Percentiles rank a stretch among this genome's conserved stretches.
Conservation (phyloP, 108 stramenopile species). For the Skeletonema menzelii region DNA sequence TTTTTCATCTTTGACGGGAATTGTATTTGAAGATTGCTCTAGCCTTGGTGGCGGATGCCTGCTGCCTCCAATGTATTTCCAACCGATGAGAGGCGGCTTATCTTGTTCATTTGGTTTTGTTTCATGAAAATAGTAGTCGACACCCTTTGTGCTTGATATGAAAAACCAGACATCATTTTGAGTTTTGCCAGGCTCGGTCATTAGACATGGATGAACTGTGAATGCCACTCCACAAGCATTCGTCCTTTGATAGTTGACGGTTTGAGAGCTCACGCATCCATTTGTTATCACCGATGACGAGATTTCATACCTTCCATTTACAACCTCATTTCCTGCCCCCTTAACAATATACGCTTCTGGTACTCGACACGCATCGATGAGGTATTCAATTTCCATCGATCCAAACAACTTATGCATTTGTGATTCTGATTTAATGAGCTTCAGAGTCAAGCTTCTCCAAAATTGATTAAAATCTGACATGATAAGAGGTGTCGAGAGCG, state of each 20-base stretch:
- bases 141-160: not conserved
- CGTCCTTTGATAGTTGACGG: not conserved
- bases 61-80: not conserved
- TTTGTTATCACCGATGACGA: not conserved
- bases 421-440: constrained; percentile 2
- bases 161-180: not conserved
- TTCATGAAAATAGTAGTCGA: constrained; percentile 6
- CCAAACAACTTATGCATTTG: constrained; percentile 3
- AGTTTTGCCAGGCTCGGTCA: not conserved
- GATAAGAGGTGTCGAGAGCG: not conserved
- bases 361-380: not conserved
- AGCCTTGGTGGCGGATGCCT: not conserved
- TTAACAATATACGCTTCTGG: not conserved
- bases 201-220: not conserved
- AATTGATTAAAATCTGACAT: constrained; percentile 6
- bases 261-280: not conserved
- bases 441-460: constrained; percentile 5
- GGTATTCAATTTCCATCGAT: not conserved
- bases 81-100: not conserved
- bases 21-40: not conserved
- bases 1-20: not conserved
- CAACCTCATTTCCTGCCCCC: not conserved
- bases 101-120: not conserved
- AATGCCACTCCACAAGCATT: not conserved
- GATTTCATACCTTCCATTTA: constrained; percentile 4